phyloP scores from a whole-genome alignment of 441 rosid genomes.

The Populus tomentosa region DNA sequence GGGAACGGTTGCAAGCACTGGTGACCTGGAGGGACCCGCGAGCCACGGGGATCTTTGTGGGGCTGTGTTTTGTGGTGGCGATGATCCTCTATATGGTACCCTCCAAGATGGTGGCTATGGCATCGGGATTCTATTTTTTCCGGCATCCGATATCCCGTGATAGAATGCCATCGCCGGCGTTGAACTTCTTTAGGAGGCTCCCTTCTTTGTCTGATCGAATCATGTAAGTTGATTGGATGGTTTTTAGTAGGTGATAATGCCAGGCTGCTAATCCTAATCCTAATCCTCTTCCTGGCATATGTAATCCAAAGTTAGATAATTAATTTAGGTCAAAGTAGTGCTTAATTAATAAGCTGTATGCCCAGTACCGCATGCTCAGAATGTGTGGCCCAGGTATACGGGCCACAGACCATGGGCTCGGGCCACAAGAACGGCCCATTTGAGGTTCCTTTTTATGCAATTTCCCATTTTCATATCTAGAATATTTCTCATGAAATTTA shows the following conservation, averaged over 20 bases:
- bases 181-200: conserved; percentile 84
- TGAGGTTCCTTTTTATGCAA: too few species aligned
- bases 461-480: too few species aligned
- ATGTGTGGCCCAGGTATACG: neutral
- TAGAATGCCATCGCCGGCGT: conserved; percentile 72
- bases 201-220: conserved; percentile 83
- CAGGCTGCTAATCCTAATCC: neutral
- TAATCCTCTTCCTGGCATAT: neutral
- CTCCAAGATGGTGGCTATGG: conserved; percentile 85
- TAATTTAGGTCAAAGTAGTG: too few species aligned
- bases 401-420: neutral
- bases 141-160: conserved; percentile 88
- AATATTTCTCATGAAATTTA: too few species aligned
- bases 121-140: conserved; percentile 77
- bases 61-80: conserved; percentile 61
- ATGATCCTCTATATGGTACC: conserved; percentile 66
- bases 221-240: conserved; percentile 33
- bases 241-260: neutral
- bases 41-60: conserved; percentile 80
- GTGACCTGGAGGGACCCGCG: conserved; percentile 96
- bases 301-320: neutral
- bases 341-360: neutral
- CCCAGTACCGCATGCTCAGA: neutral
- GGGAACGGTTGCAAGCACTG: conserved; percentile 81
- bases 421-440: neutral